Percentiles rank a stretch among this genome's conserved stretches.
Evolutionary conservation across 768 basidiomycete genomes (phyloP).

Genomic region (Podaxis sp.): DNA sequence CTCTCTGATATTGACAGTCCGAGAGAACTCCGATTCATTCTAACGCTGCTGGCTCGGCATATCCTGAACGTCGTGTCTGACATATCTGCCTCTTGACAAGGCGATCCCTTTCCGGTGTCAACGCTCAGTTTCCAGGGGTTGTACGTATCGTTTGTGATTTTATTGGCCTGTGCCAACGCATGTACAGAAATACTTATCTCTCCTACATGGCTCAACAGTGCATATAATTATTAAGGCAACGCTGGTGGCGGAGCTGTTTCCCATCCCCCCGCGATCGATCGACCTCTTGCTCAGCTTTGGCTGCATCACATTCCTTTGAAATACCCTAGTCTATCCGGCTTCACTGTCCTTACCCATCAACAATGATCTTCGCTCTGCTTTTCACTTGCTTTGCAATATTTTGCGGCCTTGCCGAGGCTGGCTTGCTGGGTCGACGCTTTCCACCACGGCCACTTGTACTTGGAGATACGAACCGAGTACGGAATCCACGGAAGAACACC

Average conservation of each 20-base stretch:
- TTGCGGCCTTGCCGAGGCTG: conserved; percentile 9
- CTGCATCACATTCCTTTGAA: conserved; percentile 17
- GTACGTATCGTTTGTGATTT: not conserved
- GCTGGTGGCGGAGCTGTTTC: conserved; percentile 7
- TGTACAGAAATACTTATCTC: not conserved
- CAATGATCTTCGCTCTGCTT: conserved; percentile 16
- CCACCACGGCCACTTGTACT: not conserved
- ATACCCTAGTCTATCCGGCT: conserved; percentile 15
- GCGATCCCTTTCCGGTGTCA: not conserved
- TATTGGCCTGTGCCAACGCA: not conserved
- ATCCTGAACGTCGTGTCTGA: conserved; percentile 2
- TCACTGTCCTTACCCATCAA: conserved; percentile 15
- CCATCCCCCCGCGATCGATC: not conserved
- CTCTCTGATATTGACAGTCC: not conserved
- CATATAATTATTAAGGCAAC: conserved; percentile 7
- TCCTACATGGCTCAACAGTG: not conserved
- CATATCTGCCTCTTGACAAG: conserved; percentile 8
- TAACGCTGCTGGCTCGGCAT: conserved; percentile 9
- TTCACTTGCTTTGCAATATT: conserved; percentile 4
- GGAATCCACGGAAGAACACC: not conserved
- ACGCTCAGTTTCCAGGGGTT: not conserved
- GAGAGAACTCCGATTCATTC: not conserved
- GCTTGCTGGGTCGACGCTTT: not conserved
- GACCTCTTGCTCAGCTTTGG: conserved; percentile 15
- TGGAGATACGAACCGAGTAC: not conserved